Evolutionary conservation across 768 basidiomycete genomes (phyloP), one percentile per base, ranked within the genome.

Genomic region (Boletus reticuloceps): DNA sequence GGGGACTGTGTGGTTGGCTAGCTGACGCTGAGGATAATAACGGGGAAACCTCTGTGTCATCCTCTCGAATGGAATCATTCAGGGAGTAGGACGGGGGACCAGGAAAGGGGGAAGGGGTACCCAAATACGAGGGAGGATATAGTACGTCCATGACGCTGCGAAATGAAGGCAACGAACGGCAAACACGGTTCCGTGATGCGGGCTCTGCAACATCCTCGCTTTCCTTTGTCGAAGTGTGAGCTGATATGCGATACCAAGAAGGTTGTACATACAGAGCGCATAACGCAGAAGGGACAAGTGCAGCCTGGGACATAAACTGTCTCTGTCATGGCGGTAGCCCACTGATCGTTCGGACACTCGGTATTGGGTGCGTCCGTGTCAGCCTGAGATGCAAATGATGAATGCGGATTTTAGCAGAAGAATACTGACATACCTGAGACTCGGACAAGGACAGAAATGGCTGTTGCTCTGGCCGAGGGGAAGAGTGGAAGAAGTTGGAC

Each of bases 101-200:
- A 44, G 56, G 54, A 45, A 48, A 42, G 20, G 54, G 39, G 41
- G 41, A 19, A 32, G 47, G 46, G 12, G 17, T 42, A 47, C 46
- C 58, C 45, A 54, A 37, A 55, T 58, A 63, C 17, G 65, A 62
- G 0, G 63, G 56, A 6, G 69, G 57, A 44, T 72, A 72, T 12
- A 72, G 40, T 6, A 69, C 57, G n/a, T 69, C 58, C 32, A 68
- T 50, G 34, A 70, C 41, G 37, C 55, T 64, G 22, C 54, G 53
- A 19, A 56, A 56, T 2, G 69, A 53, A 47, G 69, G 68, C 40
- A 68, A 25, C 8, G 43, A 45, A 29, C 8, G 5, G 3, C 6
- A 22, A 27, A 31, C 40, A 41, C 40, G 6, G n/a, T 25, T 29
- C 11, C n/a, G 56, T 9, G 54, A 43, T 11, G 47, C 12, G 10